Percentiles rank a stretch among this genome's conserved stretches.
These are phyloP conservation scores for Wickerhamomyces subpelliculosus DNA, from an alignment of 805 yeast species.

Conservation along the genomic window DNA sequence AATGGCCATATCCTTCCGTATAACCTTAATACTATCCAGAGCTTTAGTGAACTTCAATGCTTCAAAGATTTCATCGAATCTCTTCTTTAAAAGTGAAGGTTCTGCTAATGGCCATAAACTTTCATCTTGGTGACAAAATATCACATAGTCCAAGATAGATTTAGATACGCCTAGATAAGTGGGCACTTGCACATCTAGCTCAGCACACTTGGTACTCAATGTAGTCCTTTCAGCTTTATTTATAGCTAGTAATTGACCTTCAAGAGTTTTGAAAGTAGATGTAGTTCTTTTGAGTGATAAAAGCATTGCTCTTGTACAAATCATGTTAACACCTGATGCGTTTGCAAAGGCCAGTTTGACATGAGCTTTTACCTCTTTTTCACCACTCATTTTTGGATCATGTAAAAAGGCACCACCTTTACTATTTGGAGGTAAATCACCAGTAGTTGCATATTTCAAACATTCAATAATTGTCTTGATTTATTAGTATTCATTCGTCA, in stretches of 20 bases:
- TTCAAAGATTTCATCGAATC: conserved; percentile 95
- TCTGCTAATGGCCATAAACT: conserved; percentile 95
- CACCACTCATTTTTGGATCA: conserved; percentile 78
- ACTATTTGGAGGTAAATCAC: conserved; percentile 91
- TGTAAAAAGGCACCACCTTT: conserved; percentile 95
- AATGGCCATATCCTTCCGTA: conserved; percentile 68
- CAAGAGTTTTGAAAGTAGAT: conserved; percentile 81
- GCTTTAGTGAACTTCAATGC: conserved; percentile 91
- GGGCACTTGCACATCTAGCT: conserved; percentile 78
- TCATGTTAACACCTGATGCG: conserved; percentile 69
- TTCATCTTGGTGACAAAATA: conserved; percentile 97
- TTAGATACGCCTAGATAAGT: conserved; percentile 79
- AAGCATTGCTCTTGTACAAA: conserved; percentile 81
- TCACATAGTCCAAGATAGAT: conserved; percentile 84
- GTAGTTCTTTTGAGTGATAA: conserved; percentile 54
- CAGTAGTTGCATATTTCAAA: conserved; percentile 88
- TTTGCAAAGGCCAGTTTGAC: conserved; percentile 80
- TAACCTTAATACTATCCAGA: conserved; percentile 65
- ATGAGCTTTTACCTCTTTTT: conserved; percentile 78
- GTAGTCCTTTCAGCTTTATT: conserved; percentile 64
- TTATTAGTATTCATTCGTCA: no score
- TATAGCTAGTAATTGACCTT: conserved; percentile 74
- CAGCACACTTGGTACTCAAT: conserved; percentile 74
- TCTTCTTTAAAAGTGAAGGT: conserved; percentile 79
- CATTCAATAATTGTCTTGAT: conserved; percentile 80